Evolutionary conservation across 495 filamentous ascomycete genomes (phyloP).

Genomic region (Talaromyces wortmannii): DNA sequence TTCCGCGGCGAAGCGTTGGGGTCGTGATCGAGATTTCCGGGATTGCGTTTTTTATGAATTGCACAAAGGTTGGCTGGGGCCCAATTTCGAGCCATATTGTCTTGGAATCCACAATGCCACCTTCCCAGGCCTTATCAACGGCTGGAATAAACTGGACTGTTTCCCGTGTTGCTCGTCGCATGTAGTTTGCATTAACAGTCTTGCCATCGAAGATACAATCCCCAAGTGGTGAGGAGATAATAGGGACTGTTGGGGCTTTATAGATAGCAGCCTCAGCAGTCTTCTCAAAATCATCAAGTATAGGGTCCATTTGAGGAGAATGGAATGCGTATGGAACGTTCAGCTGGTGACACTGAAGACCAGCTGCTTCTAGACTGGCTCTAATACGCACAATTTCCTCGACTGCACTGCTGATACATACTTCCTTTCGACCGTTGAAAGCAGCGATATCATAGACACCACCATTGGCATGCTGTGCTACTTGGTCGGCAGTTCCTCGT

Average conservation of each 20-base stretch:
- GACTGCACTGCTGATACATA: too few relatives aligned
- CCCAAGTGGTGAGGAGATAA: constrained; percentile 65
- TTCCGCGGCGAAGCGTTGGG: constrained; percentile 31
- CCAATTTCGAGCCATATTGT: constrained; percentile 56
- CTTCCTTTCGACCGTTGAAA: too few relatives aligned
- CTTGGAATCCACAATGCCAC: constrained; percentile 29
- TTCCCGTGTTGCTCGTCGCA: constrained; percentile 61
- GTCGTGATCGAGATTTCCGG: constrained; percentile 49
- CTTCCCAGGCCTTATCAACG: constrained; percentile 46
- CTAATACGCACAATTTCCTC: too few relatives aligned
- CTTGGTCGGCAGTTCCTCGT: constrained; percentile 22
- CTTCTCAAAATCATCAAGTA: constrained; percentile 59
- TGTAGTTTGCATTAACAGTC: constrained; percentile 48
- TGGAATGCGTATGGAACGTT: constrained; percentile 77
- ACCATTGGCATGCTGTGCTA: constrained; percentile 18
- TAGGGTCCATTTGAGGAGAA: constrained; percentile 68
- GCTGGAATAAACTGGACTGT: constrained; percentile 67
- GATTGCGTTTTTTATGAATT: constrained; percentile 50
- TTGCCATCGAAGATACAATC: constrained; percentile 45
- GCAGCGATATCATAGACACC: constrained; percentile 32
- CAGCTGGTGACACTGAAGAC: constrained; percentile 61
- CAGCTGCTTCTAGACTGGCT: constrained; percentile 39
- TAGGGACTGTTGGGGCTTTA: constrained; percentile 49
- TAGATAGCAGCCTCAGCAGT: constrained; percentile 53
- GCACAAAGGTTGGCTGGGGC: constrained; percentile 54